Evolutionary conservation across 805 yeast genomes (phyloP).

Genomic region (Maudiozyma turicensis): DNA sequence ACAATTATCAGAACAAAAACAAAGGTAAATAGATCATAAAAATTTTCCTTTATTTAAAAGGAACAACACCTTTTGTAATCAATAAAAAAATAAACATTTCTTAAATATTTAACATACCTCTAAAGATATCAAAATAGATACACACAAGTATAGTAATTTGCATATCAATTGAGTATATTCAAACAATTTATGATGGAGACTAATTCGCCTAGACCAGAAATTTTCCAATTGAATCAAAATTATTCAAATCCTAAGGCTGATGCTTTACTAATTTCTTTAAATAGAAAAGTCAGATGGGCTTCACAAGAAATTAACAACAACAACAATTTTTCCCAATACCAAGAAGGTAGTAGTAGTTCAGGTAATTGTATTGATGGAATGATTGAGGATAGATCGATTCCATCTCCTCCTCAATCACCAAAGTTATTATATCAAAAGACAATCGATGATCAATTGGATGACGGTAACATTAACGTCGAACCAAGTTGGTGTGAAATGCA

Average conservation of each 20-base stretch:
- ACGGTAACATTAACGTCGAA: slow-evolving; percentile 8
- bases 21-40: too few relatives aligned
- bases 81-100: too few relatives aligned
- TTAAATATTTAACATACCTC: too few relatives aligned
- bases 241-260: slow-evolving; percentile 1
- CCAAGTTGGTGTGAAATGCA: slow-evolving; percentile 15
- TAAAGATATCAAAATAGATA: too few relatives aligned
- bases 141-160: not conserved
- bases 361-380: slow-evolving; percentile 1
- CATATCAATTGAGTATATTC: not conserved
- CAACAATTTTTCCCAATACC: not conserved
- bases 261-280: not conserved
- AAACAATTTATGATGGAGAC: slow-evolving; percentile 16
- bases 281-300: not conserved
- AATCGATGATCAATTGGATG: not conserved
- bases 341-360: not conserved
- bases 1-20: too few relatives aligned
- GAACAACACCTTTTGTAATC: too few relatives aligned
- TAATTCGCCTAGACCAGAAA: slow-evolving; percentile 28
- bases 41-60: too few relatives aligned
- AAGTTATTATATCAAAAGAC: slow-evolving; percentile 4
- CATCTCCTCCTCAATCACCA: slow-evolving; percentile 29
- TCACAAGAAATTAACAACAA: not conserved
- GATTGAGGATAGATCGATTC: slow-evolving; percentile 19
- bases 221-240: slow-evolving; percentile 18